Percentiles rank a stretch among this genome's conserved stretches.
Evolutionary conservation across 345 rosid species (phyloP).

Genomic region (Clausena lansium): DNA sequence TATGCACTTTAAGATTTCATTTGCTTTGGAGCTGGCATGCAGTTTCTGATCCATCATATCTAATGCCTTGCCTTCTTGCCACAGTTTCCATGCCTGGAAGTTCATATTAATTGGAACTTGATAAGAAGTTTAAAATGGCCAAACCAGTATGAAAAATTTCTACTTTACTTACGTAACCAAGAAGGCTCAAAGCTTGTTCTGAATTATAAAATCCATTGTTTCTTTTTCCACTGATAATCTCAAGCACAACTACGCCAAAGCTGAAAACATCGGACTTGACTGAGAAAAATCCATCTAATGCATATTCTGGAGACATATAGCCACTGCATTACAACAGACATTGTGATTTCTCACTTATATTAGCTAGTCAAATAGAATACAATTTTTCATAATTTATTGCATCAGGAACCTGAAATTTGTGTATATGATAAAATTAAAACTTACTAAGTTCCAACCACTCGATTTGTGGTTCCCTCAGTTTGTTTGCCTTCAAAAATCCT

Average conservation of each 20-base stretch:
- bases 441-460: constrained; percentile 78
- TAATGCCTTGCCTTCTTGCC: constrained; percentile 36
- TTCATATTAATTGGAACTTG: background rate
- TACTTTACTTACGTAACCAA: constrained; percentile 15
- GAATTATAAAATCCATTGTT: constrained; percentile 17
- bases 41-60: constrained; percentile 40
- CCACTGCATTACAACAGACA: constrained; percentile 20
- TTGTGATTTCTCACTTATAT: background rate
- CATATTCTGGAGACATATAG: constrained; percentile 22
- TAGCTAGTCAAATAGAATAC: background rate
- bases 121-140: background rate
- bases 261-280: constrained; percentile 36
- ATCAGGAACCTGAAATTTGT: background rate
- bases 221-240: constrained; percentile 32
- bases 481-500: constrained; percentile 54
- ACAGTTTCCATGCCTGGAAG: constrained; percentile 54
- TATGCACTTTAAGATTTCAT: constrained; percentile 42
- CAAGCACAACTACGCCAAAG: constrained; percentile 33
- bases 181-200: constrained; percentile 14
- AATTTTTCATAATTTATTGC: background rate
- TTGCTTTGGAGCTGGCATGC: constrained; percentile 15
- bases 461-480: constrained; percentile 47
- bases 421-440: background rate
- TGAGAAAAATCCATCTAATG: constrained; percentile 28
- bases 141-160: background rate